Base-by-base conservation (phyloP, 2,329 filamentous ascomycete genomes). In the Claviceps fusiformis region DNA sequence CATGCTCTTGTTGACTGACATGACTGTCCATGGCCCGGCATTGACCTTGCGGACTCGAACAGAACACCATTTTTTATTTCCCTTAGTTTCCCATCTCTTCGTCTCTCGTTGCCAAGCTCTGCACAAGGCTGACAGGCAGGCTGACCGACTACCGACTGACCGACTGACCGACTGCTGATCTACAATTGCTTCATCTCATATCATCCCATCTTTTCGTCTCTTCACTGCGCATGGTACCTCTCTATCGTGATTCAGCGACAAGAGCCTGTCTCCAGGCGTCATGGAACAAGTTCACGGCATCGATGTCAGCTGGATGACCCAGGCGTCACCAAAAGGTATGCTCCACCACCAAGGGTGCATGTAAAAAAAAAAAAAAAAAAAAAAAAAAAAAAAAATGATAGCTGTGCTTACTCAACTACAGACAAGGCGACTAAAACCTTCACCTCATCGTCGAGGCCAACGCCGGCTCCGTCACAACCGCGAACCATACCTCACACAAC, bases 271-370 rank as follows among this genome's bases (percentile, higher is more conserved):
- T 52, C 39, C 54, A n/a, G 51, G 52, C 66, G 74, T 62, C 58
- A 92, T 92, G 88, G 88, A 92, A 71, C 84, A 86, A 63, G 81
- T 88, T 61, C 83, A 89, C 68, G 85, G 85, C 61, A 81, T 95
- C 65, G 89, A 95, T 71, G 89, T 95, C 66, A 90, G 86, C 71
- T 95, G 89, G 89, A 86, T 95, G 75, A 79, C 79, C 62, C 87
- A 93, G 71, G 86, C 87, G 67, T 82, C 85, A 62, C 82, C 84
- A 60, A 90, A 87, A 85, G 89, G 89, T 88, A 77, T 43, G 49
- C 35, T 33, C 24, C 29, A n/a, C n/a, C 17, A n/a, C 39, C 27
- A 19, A 24, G 24, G 24, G 24, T 24, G 24, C 24, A 24, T 24
- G 24, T n/a, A n/a, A n/a, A n/a, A n/a, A n/a, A 33, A 33, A 33